Percentiles rank a stretch among this genome's conserved stretches.
Evolutionary conservation across 768 basidiomycete species (phyloP).

Genomic region (Calocybe gangraenosa): DNA sequence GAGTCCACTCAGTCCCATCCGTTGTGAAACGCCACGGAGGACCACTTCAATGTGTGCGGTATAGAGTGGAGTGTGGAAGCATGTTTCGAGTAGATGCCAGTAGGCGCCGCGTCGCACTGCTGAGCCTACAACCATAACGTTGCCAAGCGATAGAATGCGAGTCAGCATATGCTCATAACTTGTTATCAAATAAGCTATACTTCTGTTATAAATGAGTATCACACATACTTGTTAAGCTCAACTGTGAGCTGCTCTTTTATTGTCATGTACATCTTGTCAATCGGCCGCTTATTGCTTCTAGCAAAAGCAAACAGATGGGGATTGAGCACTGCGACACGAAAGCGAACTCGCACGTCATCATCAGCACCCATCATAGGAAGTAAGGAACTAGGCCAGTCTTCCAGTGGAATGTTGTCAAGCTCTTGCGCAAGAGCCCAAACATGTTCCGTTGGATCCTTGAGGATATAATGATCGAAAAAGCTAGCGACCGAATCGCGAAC

Average conservation of each 20-base stretch:
- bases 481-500: conserved; percentile 59
- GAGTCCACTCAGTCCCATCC: conserved; percentile 61
- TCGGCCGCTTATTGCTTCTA: conserved; percentile 25
- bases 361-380: conserved; percentile 59
- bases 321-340: conserved; percentile 62
- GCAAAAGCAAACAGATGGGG: conserved; percentile 55
- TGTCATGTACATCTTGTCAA: conserved; percentile 38
- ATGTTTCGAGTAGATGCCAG: conserved; percentile 82
- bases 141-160: conserved; percentile 64
- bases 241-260: conserved; percentile 42
- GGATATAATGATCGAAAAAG: conserved; percentile 66
- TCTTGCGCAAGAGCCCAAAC: conserved; percentile 40
- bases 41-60: conserved; percentile 42
- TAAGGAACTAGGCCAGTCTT: conserved; percentile 36
- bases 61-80: conserved; percentile 36
- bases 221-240: conserved; percentile 47
- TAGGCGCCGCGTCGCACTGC: conserved; percentile 77
- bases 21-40: conserved; percentile 55
- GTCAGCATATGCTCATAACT: conserved; percentile 79
- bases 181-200: conserved; percentile 4
- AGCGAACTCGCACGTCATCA: conserved; percentile 79
- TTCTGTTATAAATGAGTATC: background rate
- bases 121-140: conserved; percentile 76
- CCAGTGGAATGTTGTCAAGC: conserved; percentile 23
- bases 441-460: conserved; percentile 47